Percentiles rank a stretch among this genome's conserved stretches.
These are phyloP conservation scores for Magnusiomyces ingens DNA, from an alignment of 1,139 yeast genomes.

Conservation along the genomic window DNA sequence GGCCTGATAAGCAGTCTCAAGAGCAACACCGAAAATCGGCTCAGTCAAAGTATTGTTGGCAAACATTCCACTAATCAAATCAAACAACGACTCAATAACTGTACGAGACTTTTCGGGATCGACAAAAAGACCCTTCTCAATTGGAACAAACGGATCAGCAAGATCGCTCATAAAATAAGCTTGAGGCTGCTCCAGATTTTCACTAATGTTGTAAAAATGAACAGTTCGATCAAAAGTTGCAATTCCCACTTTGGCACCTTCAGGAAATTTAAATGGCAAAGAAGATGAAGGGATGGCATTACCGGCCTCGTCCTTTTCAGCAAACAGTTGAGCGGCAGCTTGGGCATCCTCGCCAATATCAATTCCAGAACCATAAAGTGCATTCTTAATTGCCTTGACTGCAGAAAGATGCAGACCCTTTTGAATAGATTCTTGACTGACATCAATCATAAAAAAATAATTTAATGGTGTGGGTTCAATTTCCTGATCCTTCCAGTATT, in stretches of 20 bases:
- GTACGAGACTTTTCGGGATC: slow-evolving; percentile 61
- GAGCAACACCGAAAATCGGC: slow-evolving; percentile 75
- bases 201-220: slow-evolving; percentile 65
- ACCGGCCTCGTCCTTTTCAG: slow-evolving; percentile 25
- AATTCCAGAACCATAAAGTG: slow-evolving; percentile 37
- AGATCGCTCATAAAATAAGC: slow-evolving; percentile 65
- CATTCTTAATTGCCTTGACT: slow-evolving; percentile 64
- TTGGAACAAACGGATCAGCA: slow-evolving; percentile 77
- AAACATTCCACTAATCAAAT: slow-evolving; percentile 48
- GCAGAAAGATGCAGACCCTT: slow-evolving; percentile 59
- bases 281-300: slow-evolving; percentile 20
- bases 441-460: slow-evolving; percentile 74
- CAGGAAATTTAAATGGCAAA: slow-evolving; percentile 29
- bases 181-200: slow-evolving; percentile 52
- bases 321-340: slow-evolving; percentile 17
- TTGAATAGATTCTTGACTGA: slow-evolving; percentile 55
- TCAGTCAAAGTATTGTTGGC: slow-evolving; percentile 48
- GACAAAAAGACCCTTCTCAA: slow-evolving; percentile 70
- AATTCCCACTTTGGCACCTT: slow-evolving; percentile 53
- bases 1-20: slow-evolving; percentile 62
- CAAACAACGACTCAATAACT: slow-evolving; percentile 63
- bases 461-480: slow-evolving; percentile 46
- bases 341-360: slow-evolving; percentile 17
- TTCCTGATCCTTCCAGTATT: slow-evolving; percentile 53
- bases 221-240: slow-evolving; percentile 69